Base-by-base conservation (phyloP, 2,329 filamentous ascomycete genomes). In the Metarhizium guizhouense region DNA sequence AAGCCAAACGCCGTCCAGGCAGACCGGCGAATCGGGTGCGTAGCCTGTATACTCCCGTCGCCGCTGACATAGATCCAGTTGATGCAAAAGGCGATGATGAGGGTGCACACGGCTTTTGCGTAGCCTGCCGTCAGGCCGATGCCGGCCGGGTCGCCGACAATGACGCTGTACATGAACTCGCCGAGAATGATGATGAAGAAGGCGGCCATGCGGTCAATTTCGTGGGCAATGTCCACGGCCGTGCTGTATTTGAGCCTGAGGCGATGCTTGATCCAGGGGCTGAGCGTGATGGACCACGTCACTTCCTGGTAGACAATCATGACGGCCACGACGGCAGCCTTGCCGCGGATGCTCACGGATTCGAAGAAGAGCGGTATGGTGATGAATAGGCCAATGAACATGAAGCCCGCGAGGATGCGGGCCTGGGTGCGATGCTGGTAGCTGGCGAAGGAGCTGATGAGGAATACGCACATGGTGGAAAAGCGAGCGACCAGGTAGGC, bases 131-230 rank as follows among this genome's bases (percentile, higher is more conserved):
- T 77, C 47, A 78, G 64, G 0, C 76, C 76, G 14, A 73, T 65
- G 7, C 72, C 76, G 1, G 75, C 73, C 47, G 74, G 74, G 32
- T 73, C 72, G 4, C 74, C 75, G 11, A 78, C 75, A 42, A 79
- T 68, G 50, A 78, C 74, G 56, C 71, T 70, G 57, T 76, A 77
- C 16, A 78, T 67, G 58, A 77, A 78, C 57, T 78, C 76, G 53
- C 43, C 76, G 0, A 79, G 70, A n/a, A 76, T 75, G 55, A 78
- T 77, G 58, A 79, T 78, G 62, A 75, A 77, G 58, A 79, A 78
- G 14, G 75, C 76, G 0, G 74, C 74, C 64, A 77, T 75, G 10
- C 76, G 72, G 58, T 79, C 76, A 38, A 77, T 68, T 59, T 78
- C 76, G 57, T 78, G 76, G 11, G 72, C 68, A 53, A 79, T 75